Percentiles rank a stretch among this genome's conserved stretches.
Conservation (phyloP, 1,284 basidiomycete species). For the Apiotrichum domesticum region DNA sequence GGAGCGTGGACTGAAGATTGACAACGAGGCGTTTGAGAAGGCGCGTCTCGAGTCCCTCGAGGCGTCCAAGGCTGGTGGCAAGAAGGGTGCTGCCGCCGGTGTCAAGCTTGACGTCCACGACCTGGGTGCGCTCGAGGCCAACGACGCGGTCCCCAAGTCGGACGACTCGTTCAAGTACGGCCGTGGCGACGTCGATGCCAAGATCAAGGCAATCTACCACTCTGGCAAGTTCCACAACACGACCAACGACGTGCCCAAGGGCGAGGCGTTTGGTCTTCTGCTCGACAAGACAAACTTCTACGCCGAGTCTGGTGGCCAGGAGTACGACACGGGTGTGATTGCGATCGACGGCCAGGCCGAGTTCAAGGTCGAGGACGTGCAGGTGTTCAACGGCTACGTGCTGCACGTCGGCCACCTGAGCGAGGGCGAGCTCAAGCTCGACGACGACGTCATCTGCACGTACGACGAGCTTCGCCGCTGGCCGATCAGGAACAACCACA, state of each 20-base stretch:
- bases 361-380: slow-evolving; percentile 90
- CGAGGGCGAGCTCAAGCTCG: slow-evolving; percentile 62
- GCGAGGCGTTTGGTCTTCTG: slow-evolving; percentile 72
- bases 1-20: slow-evolving; percentile 78
- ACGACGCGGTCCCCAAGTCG: slow-evolving; percentile 78
- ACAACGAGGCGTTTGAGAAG: slow-evolving; percentile 82
- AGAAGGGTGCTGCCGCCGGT: slow-evolving; percentile 62
- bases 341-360: slow-evolving; percentile 86
- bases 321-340: slow-evolving; percentile 91
- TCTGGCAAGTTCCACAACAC: slow-evolving; percentile 68
- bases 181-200: slow-evolving; percentile 70
- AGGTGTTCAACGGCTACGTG: slow-evolving; percentile 77
- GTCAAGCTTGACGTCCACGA: slow-evolving; percentile 97
- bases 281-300: slow-evolving; percentile 97
- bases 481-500: slow-evolving; percentile 97
- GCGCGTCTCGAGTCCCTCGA: slow-evolving; percentile 85
- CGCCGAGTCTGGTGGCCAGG: slow-evolving; percentile 94
- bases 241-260: slow-evolving; percentile 58
- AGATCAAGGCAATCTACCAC: slow-evolving; percentile 80
- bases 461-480: slow-evolving; percentile 88
- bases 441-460: slow-evolving; percentile 63
- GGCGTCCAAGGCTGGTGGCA: slow-evolving; percentile 70
- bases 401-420: slow-evolving; percentile 85
- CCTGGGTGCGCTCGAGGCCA: slow-evolving; percentile 77
- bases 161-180: slow-evolving; percentile 88